phyloP scores from a whole-genome alignment of 352 stramenopile genomes.

The Pythium angustatum region DNA sequence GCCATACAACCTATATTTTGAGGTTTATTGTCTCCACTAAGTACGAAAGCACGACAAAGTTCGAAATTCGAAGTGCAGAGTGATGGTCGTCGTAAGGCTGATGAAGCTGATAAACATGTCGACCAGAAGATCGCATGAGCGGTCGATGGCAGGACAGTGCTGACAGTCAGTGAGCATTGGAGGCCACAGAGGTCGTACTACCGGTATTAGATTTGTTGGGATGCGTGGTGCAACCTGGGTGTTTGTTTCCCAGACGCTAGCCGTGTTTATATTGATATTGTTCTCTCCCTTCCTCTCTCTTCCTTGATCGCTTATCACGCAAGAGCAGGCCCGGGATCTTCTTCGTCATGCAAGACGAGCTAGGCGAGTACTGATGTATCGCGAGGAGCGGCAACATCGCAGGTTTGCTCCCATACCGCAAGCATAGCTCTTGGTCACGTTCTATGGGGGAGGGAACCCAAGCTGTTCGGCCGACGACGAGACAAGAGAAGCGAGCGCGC shows the following conservation, averaged over 20 bases:
- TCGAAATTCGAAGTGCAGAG: constrained; percentile 4
- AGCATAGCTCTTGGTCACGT: constrained; percentile 1
- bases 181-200: no score
- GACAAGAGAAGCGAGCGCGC: constrained; percentile 4
- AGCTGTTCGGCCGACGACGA: constrained; percentile 19
- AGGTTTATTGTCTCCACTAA: neutral
- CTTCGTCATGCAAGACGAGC: neutral
- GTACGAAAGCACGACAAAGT: neutral
- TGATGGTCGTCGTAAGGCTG: constrained; percentile 14
- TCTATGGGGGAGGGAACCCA: neutral
- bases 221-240: neutral
- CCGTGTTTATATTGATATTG: constrained; percentile 12
- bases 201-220: no score
- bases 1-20: constrained; percentile 2
- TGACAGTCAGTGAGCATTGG: no score
- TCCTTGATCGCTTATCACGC: neutral
- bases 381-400: neutral
- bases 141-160: no score
- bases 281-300: neutral
- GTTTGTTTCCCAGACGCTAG: neutral
- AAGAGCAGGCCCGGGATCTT: neutral
- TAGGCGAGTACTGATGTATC: neutral
- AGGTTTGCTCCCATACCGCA: neutral
- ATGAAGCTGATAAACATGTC: no score
- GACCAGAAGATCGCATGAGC: no score